Evolutionary conservation across 768 basidiomycete genomes (phyloP).

Genomic region (Amanita polypyramis): DNA sequence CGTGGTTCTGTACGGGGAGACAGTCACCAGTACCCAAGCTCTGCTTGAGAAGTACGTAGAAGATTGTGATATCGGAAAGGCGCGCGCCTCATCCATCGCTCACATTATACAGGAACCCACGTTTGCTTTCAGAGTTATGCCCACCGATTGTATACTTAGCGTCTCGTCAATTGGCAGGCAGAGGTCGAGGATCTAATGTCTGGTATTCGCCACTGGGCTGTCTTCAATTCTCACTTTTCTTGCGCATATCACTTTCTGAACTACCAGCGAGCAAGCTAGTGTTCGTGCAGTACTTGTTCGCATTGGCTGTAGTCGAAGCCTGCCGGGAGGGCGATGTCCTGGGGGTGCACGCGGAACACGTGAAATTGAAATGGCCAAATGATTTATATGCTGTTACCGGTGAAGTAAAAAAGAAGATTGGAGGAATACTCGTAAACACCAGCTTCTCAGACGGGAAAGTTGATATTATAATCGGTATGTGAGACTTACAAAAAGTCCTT

Average conservation of each 20-base stretch:
- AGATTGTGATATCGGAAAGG: background rate
- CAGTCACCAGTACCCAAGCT: constrained; percentile 90
- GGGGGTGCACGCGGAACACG: constrained; percentile 38
- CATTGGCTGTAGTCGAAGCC: constrained; percentile 81
- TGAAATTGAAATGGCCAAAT: constrained; percentile 95
- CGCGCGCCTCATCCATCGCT: no score
- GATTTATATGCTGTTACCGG: constrained; percentile 74
- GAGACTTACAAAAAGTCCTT: background rate
- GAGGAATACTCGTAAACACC: constrained; percentile 87
- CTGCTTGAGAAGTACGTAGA: constrained; percentile 78
- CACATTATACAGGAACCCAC: constrained; percentile 52
- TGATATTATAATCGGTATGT: constrained; percentile 73
- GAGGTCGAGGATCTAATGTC: constrained; percentile 80
- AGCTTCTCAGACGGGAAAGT: constrained; percentile 65
- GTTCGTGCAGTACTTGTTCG: constrained; percentile 89
- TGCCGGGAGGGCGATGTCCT: constrained; percentile 53
- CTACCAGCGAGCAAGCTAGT: constrained; percentile 64
- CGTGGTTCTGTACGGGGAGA: constrained; percentile 75
- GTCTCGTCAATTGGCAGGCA: constrained; percentile 76
- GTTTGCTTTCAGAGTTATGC: constrained; percentile 56
- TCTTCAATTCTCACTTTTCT: constrained; percentile 71
- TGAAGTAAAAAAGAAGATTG: constrained; percentile 64
- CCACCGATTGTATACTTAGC: constrained; percentile 77
- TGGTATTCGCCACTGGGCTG: constrained; percentile 93
- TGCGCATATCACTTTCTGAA: constrained; percentile 42